Evolutionary conservation across 768 basidiomycete genomes (phyloP), one percentile per base, ranked within the genome.

Genomic region (Lepiota venenata): DNA sequence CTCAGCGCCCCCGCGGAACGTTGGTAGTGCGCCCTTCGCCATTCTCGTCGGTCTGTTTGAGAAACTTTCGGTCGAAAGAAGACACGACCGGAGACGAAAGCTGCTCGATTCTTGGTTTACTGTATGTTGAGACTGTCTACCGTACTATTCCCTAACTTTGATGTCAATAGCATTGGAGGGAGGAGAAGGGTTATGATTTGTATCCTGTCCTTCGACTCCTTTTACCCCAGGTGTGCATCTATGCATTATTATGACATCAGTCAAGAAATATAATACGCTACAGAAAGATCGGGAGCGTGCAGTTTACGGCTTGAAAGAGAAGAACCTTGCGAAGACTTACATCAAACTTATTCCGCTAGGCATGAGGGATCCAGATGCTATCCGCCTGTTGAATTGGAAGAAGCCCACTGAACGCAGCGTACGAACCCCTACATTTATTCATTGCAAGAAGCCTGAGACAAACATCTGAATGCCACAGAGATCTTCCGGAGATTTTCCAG

Each of bases 211-310:
- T 98, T 45, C 84, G 94, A 29, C 77, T 99, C 18, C 75, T 99
- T 48, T 75, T 99, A 38, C 97, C 97, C 5, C 95, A 97, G 78
- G 92, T 80, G 69, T 54, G 70, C 43, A 27, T 55, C 4, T 44
- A 45, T 38, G 16, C 18, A 43, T 29, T 6, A 38, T n/a, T 32
- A 11, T 32, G 32, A 32, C 32, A 32, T 11, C 2, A 20, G 15
- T 18, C 47, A 32, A 38, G 47, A 44, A n/a, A 41, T 50, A n/a
- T 48, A 41, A 38, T 12, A 50, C 27, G 20, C 12, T 55, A 18
- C 67, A 98, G 93, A 91, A 97, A 82, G 97, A 98, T 66, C 81
- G 88, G 32, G 93, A 98, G 58, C 84, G 97, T 50, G 82, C 91
- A 0, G 86, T 94, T 0, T 99, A 98, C 68, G 91, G 93, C 12